Percentiles rank a stretch among this genome's conserved stretches.
Conservation (phyloP, 805 yeast species). For the Monosporozyma solicola region DNA sequence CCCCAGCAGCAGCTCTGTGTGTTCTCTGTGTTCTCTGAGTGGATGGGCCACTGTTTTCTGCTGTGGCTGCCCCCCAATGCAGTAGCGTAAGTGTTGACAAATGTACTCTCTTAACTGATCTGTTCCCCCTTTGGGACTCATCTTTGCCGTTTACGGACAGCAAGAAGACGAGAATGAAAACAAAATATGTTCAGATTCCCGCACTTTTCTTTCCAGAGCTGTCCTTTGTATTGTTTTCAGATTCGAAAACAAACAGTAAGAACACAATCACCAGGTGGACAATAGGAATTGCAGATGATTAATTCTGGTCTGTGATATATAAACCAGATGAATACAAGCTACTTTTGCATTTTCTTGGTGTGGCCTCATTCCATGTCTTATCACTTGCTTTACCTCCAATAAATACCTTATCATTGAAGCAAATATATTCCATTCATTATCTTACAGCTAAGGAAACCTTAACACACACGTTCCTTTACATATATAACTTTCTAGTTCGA, state of each 20-base stretch:
- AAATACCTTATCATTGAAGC: not conserved
- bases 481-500: not conserved
- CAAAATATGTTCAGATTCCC: not conserved
- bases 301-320: too few relatives aligned
- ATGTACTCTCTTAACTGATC: not conserved
- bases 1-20: too few relatives aligned
- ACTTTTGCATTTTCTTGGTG: too few relatives aligned
- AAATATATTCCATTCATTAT: not conserved
- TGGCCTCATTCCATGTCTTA: not conserved
- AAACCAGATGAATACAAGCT: too few relatives aligned
- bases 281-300: too few relatives aligned
- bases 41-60: too few relatives aligned
- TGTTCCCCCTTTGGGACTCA: not conserved
- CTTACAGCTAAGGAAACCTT: not conserved
- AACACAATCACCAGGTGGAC: too few relatives aligned
- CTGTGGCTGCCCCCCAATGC: not conserved
- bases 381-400: not conserved
- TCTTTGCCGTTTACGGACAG: not conserved
- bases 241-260: too few relatives aligned
- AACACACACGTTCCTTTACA: not conserved
- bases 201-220: not conserved
- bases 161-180: not conserved
- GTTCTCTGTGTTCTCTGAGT: too few relatives aligned
- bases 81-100: not conserved
- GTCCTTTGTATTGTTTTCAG: not conserved